Evolutionary conservation across 2,329 filamentous ascomycete species (phyloP).

Genomic region (Coniochaeta hoffmannii): DNA sequence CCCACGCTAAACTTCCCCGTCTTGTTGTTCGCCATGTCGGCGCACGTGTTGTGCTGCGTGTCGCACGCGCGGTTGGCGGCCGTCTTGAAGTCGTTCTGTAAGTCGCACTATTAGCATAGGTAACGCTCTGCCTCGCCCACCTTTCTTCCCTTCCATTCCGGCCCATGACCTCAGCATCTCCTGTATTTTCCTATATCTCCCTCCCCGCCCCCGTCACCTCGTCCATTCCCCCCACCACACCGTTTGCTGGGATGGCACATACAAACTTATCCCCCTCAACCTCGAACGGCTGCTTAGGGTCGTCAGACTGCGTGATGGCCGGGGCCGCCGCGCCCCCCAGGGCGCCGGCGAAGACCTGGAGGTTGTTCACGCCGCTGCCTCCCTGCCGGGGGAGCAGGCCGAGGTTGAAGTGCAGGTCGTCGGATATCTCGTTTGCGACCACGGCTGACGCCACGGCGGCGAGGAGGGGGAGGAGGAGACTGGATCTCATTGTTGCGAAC

Average conservation of each 20-base stretch:
- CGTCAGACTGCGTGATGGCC: constrained; percentile 30
- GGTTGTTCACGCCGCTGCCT: constrained; percentile 24
- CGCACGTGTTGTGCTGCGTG: constrained; percentile 41
- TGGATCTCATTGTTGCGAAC: constrained; percentile 7
- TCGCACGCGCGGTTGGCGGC: constrained; percentile 38
- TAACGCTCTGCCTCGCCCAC: not conserved
- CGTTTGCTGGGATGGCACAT: constrained; percentile 12
- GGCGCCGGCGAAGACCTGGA: constrained; percentile 33
- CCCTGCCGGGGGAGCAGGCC: constrained; percentile 26
- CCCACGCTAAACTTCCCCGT: constrained; percentile 26
- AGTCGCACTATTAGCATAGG: not conserved
- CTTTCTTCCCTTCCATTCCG: not conserved
- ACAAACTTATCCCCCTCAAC: constrained; percentile 38
- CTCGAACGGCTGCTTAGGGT: constrained; percentile 31
- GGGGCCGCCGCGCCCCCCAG: constrained; percentile 30
- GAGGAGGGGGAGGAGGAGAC: constrained; percentile 6
- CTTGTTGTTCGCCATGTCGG: constrained; percentile 31
- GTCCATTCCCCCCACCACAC: not conserved
- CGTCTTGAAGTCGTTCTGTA: constrained; percentile 32
- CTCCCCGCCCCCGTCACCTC: not conserved
- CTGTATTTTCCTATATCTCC: not conserved
- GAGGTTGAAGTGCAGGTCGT: constrained; percentile 29
- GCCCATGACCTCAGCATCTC: not conserved
- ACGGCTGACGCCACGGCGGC: constrained; percentile 4
- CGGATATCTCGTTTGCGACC: constrained; percentile 13